These are phyloP conservation scores for Thelonectria discophora DNA, from an alignment of 2,329 filamentous ascomycete genomes.

Conservation along the genomic window DNA sequence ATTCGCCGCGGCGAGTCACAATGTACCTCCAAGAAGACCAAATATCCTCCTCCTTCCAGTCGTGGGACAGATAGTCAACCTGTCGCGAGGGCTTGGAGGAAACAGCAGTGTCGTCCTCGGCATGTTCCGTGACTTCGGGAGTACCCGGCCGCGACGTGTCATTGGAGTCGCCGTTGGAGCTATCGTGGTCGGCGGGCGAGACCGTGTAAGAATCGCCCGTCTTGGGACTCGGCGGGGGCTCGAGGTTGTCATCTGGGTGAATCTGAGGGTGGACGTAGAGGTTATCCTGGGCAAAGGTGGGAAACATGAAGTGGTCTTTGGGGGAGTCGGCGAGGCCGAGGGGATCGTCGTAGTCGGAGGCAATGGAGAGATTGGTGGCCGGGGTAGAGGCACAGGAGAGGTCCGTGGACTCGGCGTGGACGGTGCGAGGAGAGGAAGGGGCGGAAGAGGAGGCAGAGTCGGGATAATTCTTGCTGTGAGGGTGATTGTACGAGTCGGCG, in stretches of 20 bases:
- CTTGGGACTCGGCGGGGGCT: conserved; percentile 60
- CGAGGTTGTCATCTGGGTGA: conserved; percentile 52
- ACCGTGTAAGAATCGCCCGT: conserved; percentile 60
- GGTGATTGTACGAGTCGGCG: conserved; percentile 56
- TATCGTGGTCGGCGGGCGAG: conserved; percentile 64
- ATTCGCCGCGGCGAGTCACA: conserved; percentile 78
- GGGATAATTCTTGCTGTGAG: conserved; percentile 54
- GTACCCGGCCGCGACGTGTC: conserved; percentile 66
- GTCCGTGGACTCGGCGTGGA: conserved; percentile 62
- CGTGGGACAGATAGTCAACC: conserved; percentile 94
- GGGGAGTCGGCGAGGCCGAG: conserved; percentile 55
- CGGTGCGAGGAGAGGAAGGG: conserved; percentile 64
- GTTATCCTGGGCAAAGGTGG: conserved; percentile 57
- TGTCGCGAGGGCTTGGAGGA: conserved; percentile 81
- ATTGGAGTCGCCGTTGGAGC: conserved; percentile 50
- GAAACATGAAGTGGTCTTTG: conserved; percentile 58
- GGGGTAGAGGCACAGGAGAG: conserved; percentile 70
- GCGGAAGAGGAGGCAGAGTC: conserved; percentile 62
- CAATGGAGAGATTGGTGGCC: conserved; percentile 69
- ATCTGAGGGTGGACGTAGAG: conserved; percentile 51
- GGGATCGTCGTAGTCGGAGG: conserved; percentile 63
- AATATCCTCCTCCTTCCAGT: conserved; percentile 95
- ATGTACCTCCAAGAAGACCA: conserved; percentile 98
- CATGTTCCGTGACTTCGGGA: conserved; percentile 65
- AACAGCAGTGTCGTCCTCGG: conserved; percentile 82